Percentiles rank a stretch among this genome's conserved stretches.
phyloP scores from a whole-genome alignment of 176 grass and related monocot species.

The Lolium multiflorum region DNA sequence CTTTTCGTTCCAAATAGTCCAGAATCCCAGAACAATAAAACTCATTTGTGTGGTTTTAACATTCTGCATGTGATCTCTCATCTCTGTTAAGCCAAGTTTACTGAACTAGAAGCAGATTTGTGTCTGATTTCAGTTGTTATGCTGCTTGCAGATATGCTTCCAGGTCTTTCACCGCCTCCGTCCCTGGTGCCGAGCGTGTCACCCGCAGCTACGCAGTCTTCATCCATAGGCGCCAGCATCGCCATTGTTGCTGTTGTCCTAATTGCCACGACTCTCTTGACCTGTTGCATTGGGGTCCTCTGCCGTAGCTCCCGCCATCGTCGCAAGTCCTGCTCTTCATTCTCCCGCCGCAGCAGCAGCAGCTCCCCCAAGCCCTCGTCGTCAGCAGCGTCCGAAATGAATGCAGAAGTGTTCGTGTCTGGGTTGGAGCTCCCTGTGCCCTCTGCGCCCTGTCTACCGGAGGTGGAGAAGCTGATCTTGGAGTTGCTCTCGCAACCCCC shows the following conservation, averaged over 20 bases:
- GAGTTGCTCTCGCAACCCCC: slow-evolving; percentile 28
- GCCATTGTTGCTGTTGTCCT: slow-evolving; percentile 15
- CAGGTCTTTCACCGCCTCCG: slow-evolving; percentile 8
- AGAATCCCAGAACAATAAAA: too few relatives aligned
- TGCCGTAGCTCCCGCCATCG: neutral
- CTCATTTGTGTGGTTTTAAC: neutral
- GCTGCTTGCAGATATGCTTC: slow-evolving; percentile 51
- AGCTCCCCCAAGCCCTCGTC: slow-evolving; percentile 29
- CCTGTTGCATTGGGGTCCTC: neutral
- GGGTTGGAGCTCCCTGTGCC: slow-evolving; percentile 21
- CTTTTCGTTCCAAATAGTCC: too few relatives aligned
- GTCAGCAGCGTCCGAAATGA: slow-evolving; percentile 23
- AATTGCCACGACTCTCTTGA: slow-evolving; percentile 14
- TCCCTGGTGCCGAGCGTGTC: neutral
- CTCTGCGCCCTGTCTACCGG: slow-evolving; percentile 45
- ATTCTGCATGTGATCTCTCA: neutral
- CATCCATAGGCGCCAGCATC: slow-evolving; percentile 43
- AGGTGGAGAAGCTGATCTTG: slow-evolving; percentile 44
- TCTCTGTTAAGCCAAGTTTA: slow-evolving; percentile 2
- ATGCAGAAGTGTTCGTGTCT: slow-evolving; percentile 19
- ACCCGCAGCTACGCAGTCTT: slow-evolving; percentile 23
- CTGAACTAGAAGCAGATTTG: neutral
- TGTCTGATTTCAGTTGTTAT: slow-evolving; percentile 13
- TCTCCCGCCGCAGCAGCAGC: neutral
- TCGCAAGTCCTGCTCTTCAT: slow-evolving; percentile 25